Conservation (phyloP, 2,329 filamentous ascomycete species). For the Colletotrichum cuscutae region DNA sequence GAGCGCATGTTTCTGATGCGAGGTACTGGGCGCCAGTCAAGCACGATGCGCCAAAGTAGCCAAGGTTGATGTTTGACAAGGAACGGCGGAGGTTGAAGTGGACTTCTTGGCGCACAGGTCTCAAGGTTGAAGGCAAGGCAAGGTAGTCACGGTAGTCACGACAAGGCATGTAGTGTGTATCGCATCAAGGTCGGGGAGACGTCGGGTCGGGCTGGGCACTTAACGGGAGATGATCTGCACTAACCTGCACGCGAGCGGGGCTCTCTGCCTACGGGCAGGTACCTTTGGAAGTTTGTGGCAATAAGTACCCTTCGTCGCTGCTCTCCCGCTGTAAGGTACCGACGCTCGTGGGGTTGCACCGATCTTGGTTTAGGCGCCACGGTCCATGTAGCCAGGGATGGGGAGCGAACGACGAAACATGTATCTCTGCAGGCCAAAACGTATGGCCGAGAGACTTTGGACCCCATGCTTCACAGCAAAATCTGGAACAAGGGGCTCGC, state of each 20-base stretch:
- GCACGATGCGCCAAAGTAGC: conserved; percentile 9
- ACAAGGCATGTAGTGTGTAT: background rate
- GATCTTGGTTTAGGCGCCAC: conserved; percentile 27
- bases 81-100: conserved; percentile 21
- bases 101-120: conserved; percentile 14
- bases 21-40: conserved; percentile 29
- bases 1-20: conserved; percentile 28
- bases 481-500: conserved; percentile 35
- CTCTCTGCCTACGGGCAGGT: background rate
- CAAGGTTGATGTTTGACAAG: conserved; percentile 28
- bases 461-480: conserved; percentile 28
- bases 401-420: conserved; percentile 22
- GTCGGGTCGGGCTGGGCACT: conserved; percentile 3
- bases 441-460: conserved; percentile 20
- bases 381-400: conserved; percentile 5
- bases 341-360: conserved; percentile 21
- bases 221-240: conserved; percentile 31
- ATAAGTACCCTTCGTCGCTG: conserved; percentile 6
- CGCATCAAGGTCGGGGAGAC: background rate
- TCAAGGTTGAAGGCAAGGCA: background rate
- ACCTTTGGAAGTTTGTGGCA: background rate
- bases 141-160: too few relatives aligned
- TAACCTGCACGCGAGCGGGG: conserved; percentile 9
- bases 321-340: conserved; percentile 10
- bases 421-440: conserved; percentile 13